A percentile compares a stretch with the other conserved stretches of the same genome.
Conservation (phyloP, 805 yeast genomes). For the Wickerhamiella domercqiae region DNA sequence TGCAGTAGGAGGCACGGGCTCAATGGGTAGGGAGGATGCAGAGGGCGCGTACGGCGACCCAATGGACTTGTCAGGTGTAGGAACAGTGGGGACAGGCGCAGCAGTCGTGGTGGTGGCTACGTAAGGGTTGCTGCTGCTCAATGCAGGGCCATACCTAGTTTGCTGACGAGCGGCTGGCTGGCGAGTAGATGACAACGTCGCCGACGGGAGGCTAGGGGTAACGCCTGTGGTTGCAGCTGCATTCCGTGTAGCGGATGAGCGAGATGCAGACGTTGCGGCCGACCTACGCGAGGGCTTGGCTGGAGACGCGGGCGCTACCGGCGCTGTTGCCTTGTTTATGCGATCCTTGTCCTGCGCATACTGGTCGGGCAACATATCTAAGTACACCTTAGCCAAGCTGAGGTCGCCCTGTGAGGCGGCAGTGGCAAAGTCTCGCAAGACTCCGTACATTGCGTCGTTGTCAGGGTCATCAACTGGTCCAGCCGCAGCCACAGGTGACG, state of each 20-base stretch:
- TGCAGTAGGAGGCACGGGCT: slow-evolving; percentile 14
- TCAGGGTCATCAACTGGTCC: slow-evolving; percentile 14
- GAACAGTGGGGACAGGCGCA: slow-evolving; percentile 2
- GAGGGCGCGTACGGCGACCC: slow-evolving; percentile 13
- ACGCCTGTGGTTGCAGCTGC: not conserved
- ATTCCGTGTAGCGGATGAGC: not conserved
- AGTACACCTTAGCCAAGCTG: slow-evolving; percentile 59
- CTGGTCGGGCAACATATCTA: slow-evolving; percentile 56
- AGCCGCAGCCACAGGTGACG: slow-evolving; percentile 18
- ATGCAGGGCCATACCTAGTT: too few relatives aligned
- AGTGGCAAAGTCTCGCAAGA: slow-evolving; percentile 68
- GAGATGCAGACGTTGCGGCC: not conserved
- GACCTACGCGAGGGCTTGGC: slow-evolving; percentile 1
- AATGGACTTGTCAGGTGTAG: slow-evolving; percentile 12
- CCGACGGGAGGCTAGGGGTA: too few relatives aligned
- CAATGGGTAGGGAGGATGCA: slow-evolving; percentile 15
- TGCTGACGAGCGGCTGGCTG: too few relatives aligned
- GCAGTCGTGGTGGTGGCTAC: slow-evolving; percentile 1
- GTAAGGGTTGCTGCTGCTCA: not conserved
- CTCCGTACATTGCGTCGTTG: slow-evolving; percentile 34
- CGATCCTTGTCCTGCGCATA: slow-evolving; percentile 62
- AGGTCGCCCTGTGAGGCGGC: slow-evolving; percentile 73
- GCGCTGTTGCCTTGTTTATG: slow-evolving; percentile 48
- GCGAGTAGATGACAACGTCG: too few relatives aligned
- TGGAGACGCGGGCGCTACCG: not conserved